Evolutionary conservation across 805 yeast species (phyloP).

Genomic region (Candida manassasensis): DNA sequence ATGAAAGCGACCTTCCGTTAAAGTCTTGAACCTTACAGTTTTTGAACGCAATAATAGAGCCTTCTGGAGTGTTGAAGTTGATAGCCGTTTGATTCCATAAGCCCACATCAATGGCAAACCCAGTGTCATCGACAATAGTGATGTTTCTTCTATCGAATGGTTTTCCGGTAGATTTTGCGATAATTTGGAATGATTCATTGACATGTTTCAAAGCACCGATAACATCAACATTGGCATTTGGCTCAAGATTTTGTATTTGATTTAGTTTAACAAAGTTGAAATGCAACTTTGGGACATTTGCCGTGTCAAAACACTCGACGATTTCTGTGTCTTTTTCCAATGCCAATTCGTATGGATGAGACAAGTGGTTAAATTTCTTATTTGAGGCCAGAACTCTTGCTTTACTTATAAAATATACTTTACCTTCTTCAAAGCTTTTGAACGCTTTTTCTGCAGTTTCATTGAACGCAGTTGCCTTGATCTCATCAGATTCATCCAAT

Average conservation of each 20-base stretch:
- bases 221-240: constrained; percentile 75
- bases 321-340: constrained; percentile 76
- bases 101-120: constrained; percentile 70
- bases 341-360: constrained; percentile 83
- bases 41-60: constrained; percentile 86
- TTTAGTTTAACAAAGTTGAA: constrained; percentile 71
- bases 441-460: constrained; percentile 77
- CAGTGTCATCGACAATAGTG: constrained; percentile 78
- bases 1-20: constrained; percentile 77
- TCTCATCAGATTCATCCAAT: constrained; percentile 92
- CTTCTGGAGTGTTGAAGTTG: constrained; percentile 67
- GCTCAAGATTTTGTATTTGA: constrained; percentile 61
- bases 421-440: constrained; percentile 78
- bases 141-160: constrained; percentile 91
- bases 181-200: constrained; percentile 68
- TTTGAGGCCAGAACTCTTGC: constrained; percentile 80
- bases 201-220: constrained; percentile 81
- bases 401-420: constrained; percentile 78
- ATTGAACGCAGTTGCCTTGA: constrained; percentile 91
- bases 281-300: constrained; percentile 71
- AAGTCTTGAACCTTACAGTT: constrained; percentile 88
- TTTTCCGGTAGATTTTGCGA: constrained; percentile 83
- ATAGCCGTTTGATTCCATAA: constrained; percentile 88
- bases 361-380: constrained; percentile 76
- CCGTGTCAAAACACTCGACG: constrained; percentile 57